These are phyloP conservation scores for Albifimbria verrucaria DNA, from an alignment of 2,329 filamentous ascomycete genomes.

Conservation along the genomic window DNA sequence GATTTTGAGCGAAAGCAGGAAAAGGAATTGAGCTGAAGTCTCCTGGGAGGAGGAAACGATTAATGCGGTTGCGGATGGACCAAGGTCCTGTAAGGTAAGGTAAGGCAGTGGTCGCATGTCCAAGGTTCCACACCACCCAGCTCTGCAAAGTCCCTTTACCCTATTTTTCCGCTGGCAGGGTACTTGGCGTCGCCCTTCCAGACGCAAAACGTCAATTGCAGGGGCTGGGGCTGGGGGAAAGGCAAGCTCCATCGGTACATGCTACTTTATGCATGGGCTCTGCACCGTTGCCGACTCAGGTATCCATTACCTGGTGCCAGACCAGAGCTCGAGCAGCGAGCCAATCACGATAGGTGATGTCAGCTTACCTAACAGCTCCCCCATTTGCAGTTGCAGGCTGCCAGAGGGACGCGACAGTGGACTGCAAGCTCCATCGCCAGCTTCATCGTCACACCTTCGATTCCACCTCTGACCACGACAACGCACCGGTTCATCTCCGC, in stretches of 20 bases:
- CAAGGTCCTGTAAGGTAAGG: no score
- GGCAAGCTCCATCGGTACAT: neutral
- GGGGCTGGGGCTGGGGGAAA: neutral
- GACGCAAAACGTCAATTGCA: neutral
- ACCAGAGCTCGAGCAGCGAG: neutral
- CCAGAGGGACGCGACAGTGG: slow-evolving; percentile 27
- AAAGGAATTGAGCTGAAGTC: neutral
- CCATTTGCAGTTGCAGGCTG: slow-evolving; percentile 24
- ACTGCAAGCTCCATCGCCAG: neutral
- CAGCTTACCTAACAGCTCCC: slow-evolving; percentile 26
- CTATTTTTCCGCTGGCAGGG: neutral
- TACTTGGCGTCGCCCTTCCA: neutral
- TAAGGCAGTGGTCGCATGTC: neutral
- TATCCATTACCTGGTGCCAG: neutral
- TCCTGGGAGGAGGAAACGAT: neutral
- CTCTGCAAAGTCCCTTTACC: neutral
- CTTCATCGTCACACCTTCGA: no score
- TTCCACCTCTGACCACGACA: no score
- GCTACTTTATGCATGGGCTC: neutral
- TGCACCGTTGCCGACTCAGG: neutral
- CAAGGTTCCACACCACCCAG: neutral
- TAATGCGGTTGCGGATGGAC: neutral
- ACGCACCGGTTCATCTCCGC: no score
- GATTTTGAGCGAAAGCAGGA: neutral
- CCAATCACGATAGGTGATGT: slow-evolving; percentile 24